A percentile compares a stretch with the other conserved stretches of the same genome.
Conservation (phyloP, 1,284 basidiomycete species). For the Ustilago esculenta region DNA sequence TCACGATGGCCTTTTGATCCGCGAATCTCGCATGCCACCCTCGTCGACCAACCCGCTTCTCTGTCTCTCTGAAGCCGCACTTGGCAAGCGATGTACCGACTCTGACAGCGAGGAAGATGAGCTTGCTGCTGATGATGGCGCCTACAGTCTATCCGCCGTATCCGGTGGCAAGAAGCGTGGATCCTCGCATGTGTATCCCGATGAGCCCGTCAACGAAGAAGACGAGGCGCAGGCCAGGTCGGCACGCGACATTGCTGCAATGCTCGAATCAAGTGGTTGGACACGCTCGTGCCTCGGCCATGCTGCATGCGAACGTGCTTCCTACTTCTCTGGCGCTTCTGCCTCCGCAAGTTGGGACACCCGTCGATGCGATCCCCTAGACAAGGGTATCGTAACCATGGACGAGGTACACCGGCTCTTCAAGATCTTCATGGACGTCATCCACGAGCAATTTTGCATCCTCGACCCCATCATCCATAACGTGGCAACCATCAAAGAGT, state of each 20-base stretch:
- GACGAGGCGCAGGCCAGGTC: constrained; percentile 35
- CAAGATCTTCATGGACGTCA: constrained; percentile 30
- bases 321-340: constrained; percentile 45
- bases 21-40: constrained; percentile 43
- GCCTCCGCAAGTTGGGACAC: constrained; percentile 44
- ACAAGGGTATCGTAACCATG: constrained; percentile 45
- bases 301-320: constrained; percentile 45
- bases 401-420: constrained; percentile 40
- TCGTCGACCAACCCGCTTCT: constrained; percentile 47
- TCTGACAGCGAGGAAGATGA: constrained; percentile 45
- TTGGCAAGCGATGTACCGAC: constrained; percentile 44
- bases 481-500: constrained; percentile 34
- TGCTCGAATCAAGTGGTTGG: constrained; percentile 41
- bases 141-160: constrained; percentile 8
- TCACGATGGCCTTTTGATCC: constrained; percentile 45
- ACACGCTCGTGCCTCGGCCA: constrained; percentile 35
- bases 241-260: constrained; percentile 29
- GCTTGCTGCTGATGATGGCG: constrained; percentile 17
- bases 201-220: constrained; percentile 21
- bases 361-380: constrained; percentile 39
- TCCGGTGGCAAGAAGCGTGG: constrained; percentile 19
- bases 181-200: constrained; percentile 5
- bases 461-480: constrained; percentile 44
- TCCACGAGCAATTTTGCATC: constrained; percentile 45
- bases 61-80: constrained; percentile 46